phyloP scores from a whole-genome alignment of 192 early-diverging fungal genomes.

The Nowakowskiella sp. region DNA sequence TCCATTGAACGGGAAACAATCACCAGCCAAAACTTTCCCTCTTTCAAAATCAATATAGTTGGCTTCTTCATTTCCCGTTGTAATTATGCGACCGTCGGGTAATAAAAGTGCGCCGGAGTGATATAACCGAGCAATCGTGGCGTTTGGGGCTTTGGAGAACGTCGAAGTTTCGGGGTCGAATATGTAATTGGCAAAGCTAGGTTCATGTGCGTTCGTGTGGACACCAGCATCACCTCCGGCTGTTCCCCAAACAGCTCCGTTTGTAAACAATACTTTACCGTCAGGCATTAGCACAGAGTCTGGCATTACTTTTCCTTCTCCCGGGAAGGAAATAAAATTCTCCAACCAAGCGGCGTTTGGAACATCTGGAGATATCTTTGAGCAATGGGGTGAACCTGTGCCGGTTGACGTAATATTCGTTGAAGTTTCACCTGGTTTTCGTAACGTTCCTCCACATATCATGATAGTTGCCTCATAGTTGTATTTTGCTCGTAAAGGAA shows the following conservation, averaged over 20 bases:
- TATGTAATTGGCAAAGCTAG: conserved; percentile 23
- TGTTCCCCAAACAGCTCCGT: conserved; percentile 24
- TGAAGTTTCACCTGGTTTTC: too few species aligned
- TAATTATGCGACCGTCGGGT: background rate
- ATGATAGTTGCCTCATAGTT: conserved; percentile 26
- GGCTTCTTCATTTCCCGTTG: conserved; percentile 7
- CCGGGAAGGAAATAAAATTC: too few species aligned
- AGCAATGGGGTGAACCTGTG: too few species aligned
- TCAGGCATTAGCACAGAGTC: conserved; percentile 27
- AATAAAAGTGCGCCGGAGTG: conserved; percentile 15
- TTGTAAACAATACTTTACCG: conserved; percentile 24
- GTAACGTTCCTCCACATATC: conserved; percentile 34
- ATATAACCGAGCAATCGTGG: conserved; percentile 22
- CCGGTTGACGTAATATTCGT: too few species aligned
- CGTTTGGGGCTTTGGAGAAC: conserved; percentile 1
- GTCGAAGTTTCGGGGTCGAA: conserved; percentile 18
- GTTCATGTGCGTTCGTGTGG: conserved; percentile 18
- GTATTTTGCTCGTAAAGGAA: conserved; percentile 19
- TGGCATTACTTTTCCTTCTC: too few species aligned
- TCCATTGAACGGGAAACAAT: background rate
- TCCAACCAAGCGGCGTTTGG: too few species aligned
- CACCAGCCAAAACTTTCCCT: too few species aligned
- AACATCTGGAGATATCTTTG: too few species aligned
- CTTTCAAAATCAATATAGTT: conserved; percentile 6
- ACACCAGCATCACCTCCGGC: conserved; percentile 34